Percentiles rank a stretch among this genome's conserved stretches.
These are phyloP conservation scores for Avena eriantha DNA, from an alignment of 176 grass and related monocot species.

Conservation along the genomic window DNA sequence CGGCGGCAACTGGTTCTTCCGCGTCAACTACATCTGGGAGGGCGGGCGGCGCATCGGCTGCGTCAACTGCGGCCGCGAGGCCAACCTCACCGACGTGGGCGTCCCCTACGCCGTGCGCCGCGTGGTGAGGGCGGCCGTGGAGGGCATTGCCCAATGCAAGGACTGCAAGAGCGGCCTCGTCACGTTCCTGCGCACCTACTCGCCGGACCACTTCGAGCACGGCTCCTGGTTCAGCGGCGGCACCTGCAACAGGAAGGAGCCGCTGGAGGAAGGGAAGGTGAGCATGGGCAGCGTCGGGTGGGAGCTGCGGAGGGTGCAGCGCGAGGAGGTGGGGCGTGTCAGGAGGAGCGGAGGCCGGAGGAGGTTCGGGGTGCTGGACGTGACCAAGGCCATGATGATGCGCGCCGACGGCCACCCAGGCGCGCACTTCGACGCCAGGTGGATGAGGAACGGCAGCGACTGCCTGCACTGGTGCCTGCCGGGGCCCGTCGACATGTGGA, in stretches of 20 bases:
- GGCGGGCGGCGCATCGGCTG: slow-evolving; percentile 48
- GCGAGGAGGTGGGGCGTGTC: slow-evolving; percentile 57
- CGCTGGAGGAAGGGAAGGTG: slow-evolving; percentile 47
- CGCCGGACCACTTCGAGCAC: slow-evolving; percentile 71
- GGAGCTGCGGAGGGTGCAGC: slow-evolving; percentile 63
- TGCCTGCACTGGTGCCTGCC: slow-evolving; percentile 89
- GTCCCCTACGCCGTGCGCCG: slow-evolving; percentile 46
- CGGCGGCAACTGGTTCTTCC: slow-evolving; percentile 76
- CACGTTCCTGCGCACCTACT: slow-evolving; percentile 59
- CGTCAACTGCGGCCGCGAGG: slow-evolving; percentile 44
- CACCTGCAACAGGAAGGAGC: slow-evolving; percentile 61
- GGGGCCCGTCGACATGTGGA: slow-evolving; percentile 83
- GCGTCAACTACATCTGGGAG: slow-evolving; percentile 57
- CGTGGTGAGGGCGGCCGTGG: slow-evolving; percentile 46
- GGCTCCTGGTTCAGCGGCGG: slow-evolving; percentile 69
- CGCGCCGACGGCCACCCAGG: slow-evolving; percentile 84
- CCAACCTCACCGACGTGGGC: slow-evolving; percentile 34
- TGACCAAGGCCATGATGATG: slow-evolving; percentile 92
- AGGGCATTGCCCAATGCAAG: slow-evolving; percentile 40
- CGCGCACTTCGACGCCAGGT: slow-evolving; percentile 46
- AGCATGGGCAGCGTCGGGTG: slow-evolving; percentile 27
- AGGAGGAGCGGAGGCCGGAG: slow-evolving; percentile 11
- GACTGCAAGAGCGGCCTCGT: slow-evolving; percentile 43
- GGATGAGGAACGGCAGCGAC: slow-evolving; percentile 58
- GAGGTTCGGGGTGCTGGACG: slow-evolving; percentile 68